Evolutionary conservation across 148 eudicot genomes (phyloP).

Genomic region (Camellia granthamiana): DNA sequence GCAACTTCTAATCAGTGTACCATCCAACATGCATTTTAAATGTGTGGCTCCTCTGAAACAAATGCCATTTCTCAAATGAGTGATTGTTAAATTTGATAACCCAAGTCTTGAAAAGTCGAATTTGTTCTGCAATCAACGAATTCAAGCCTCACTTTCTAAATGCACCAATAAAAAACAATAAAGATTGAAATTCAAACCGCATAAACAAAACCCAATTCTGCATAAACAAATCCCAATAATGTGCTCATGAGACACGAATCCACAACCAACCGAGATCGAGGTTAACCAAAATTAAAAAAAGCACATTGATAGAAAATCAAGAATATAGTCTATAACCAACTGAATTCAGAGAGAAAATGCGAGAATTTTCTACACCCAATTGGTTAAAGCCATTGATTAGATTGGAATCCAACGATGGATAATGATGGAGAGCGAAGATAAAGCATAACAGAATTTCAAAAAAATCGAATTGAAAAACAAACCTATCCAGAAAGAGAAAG

Average conservation of each 20-base stretch:
- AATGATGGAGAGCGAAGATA: background rate
- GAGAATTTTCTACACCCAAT: background rate
- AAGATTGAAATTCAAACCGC: background rate
- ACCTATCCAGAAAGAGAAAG: background rate
- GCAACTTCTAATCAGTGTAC: background rate
- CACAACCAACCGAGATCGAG: conserved; percentile 16
- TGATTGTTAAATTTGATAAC: background rate
- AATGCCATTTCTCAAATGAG: background rate
- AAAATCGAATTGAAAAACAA: background rate
- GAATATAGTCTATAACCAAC: background rate
- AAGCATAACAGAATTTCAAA: background rate
- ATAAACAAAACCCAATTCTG: conserved; percentile 10
- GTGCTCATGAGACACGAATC: conserved; percentile 1
- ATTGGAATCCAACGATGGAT: background rate
- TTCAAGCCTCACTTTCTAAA: background rate
- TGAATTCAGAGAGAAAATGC: background rate
- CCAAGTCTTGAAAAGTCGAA: background rate
- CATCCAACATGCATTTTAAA: background rate
- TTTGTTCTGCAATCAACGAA: background rate
- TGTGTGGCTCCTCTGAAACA: background rate
- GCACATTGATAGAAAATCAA: conserved; percentile 22
- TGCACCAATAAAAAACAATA: background rate
- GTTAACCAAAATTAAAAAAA: conserved; percentile 14
- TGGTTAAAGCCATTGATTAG: background rate
- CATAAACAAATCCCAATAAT: conserved; percentile 9